A percentile compares a stretch with the other conserved stretches of the same genome.
These are phyloP conservation scores for Arthrobotrys musiformis DNA, from an alignment of 2,329 filamentous ascomycete genomes.

Conservation along the genomic window DNA sequence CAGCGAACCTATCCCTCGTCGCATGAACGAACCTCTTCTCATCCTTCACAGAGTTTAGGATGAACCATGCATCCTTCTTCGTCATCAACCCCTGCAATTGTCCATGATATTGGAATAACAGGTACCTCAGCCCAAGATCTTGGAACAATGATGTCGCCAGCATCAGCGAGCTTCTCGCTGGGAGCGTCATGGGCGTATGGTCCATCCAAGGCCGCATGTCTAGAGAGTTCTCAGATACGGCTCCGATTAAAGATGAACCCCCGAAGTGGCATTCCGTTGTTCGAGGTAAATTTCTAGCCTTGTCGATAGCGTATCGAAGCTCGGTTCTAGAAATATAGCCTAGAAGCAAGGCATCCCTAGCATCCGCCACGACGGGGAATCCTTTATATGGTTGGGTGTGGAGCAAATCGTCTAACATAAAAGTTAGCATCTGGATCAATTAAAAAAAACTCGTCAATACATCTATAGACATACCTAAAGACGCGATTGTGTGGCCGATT, in stretches of 20 bases:
- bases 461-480: constrained; percentile 74
- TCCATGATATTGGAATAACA: constrained; percentile 86
- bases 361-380: constrained; percentile 87
- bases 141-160: constrained; percentile 94
- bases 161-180: constrained; percentile 78
- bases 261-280: constrained; percentile 74
- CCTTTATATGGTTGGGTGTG: constrained; percentile 81
- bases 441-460: constrained; percentile 59
- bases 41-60: constrained; percentile 81
- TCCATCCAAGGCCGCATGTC: constrained; percentile 99
- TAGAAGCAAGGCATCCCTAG: constrained; percentile 79
- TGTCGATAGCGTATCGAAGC: constrained; percentile 80
- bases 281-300: constrained; percentile 67
- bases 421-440: neutral
- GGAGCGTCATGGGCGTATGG: constrained; percentile 92
- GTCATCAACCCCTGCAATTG: constrained; percentile 85
- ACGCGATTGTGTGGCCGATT: constrained; percentile 85
- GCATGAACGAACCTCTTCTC: constrained; percentile 64
- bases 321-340: constrained; percentile 96
- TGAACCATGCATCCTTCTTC: constrained; percentile 97
- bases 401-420: constrained; percentile 68
- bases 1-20: constrained; percentile 51
- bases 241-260: constrained; percentile 68
- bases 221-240: constrained; percentile 65
- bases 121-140: constrained; percentile 88